phyloP scores from a whole-genome alignment of 2,329 filamentous ascomycete species.

The Calonectria pauciramosa region DNA sequence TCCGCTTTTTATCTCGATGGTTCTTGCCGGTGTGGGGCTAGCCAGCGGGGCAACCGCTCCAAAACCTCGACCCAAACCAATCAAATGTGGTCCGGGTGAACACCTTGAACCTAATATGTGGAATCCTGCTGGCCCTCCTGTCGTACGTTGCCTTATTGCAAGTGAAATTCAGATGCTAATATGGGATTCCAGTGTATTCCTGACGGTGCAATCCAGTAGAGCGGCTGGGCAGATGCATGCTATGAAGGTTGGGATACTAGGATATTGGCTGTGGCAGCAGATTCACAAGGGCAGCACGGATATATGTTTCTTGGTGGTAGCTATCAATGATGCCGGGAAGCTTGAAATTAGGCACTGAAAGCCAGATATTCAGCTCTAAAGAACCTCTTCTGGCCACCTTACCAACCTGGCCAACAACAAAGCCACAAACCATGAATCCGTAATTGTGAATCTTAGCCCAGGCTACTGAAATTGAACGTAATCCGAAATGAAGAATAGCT shows the following conservation, averaged over 20 bases:
- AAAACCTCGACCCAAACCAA: no score
- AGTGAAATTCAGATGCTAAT: neutral
- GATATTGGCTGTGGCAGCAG: no score
- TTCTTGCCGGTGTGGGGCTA: neutral
- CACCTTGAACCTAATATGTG: neutral
- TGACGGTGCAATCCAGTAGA: neutral
- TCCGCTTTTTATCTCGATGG: neutral
- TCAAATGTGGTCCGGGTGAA: no score
- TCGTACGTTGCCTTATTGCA: neutral
- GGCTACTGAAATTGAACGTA: neutral
- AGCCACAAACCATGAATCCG: no score
- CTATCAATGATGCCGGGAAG: no score
- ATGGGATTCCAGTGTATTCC: neutral
- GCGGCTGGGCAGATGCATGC: no score
- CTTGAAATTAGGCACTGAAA: no score
- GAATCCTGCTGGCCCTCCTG: neutral
- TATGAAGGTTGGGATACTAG: neutral
- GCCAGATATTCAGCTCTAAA: no score
- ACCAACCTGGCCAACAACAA: no score
- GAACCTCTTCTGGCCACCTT: no score
- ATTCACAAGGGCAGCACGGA: no score
- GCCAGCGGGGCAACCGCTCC: neutral
- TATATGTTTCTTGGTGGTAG: no score
- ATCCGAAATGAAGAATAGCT: fast-evolving
- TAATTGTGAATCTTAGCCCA: neutral